Evolutionary conservation across 352 stramenopile genomes (phyloP), one percentile per base, ranked within the genome.

Genomic region (Saprolegnia diclina): DNA sequence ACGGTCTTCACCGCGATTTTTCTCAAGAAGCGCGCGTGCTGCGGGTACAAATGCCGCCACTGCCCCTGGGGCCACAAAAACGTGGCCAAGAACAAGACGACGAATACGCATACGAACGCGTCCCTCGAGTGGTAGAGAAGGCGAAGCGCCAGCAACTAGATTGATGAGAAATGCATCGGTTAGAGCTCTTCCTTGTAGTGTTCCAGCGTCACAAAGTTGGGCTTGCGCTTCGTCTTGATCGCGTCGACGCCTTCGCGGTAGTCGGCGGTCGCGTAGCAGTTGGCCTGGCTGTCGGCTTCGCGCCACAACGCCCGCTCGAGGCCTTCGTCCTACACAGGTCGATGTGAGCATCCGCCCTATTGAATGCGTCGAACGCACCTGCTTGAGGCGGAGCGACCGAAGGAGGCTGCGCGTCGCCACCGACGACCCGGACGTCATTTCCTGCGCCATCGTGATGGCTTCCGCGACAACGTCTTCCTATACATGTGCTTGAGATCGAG

Each of bases 191-290:
- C 59, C 50, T 81, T 75, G 70, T 79, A 85, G 22, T 73, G 56
- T 64, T 88, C 77, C n/a, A 67, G 66, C 5, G 65, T 42, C 22
- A 76, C 73, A 75, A 95, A 97, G 5, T 65, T 37, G 0, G 88
- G 85, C 19, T 69, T 57, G 56, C 84, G 77, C 64, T 90, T 91
- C 64, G 89, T 74, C 0, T 71, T 73, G 32, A 93, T 79, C n/a
- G 87, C 88, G 22, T 85, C 71, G 22, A 97, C 73, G 21, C 88
- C 90, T 71, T 92, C 86, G 10, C 72, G 75, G 81, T 90, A 93
- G 78, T 97, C 89, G 0, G 63, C 45, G 0, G 80, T 82, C 35
- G 79, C 79, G 72, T 95, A 97, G 56, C 85, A 94, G 46, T 90
- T 79, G 29, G 84, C 81, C 67, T 96, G 88, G 4, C 79, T 76